Evolutionary conservation across 2,329 filamentous ascomycete genomes (phyloP).

Genomic region (Fusarium sulawesiense): DNA sequence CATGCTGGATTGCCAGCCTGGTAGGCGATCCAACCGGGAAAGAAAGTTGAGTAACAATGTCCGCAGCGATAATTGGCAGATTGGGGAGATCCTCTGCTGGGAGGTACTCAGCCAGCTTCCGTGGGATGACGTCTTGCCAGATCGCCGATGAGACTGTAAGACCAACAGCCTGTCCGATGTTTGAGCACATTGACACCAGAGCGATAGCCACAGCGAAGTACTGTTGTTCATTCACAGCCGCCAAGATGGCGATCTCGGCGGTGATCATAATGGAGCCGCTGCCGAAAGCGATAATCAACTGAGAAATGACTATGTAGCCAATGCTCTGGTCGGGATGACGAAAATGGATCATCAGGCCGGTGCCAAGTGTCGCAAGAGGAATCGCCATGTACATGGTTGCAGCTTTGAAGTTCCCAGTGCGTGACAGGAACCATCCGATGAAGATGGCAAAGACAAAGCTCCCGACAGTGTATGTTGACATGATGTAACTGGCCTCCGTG

Average conservation of each 20-base stretch:
- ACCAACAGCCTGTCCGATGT: constrained; percentile 23
- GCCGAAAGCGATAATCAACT: constrained; percentile 29
- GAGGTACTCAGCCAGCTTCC: constrained; percentile 52
- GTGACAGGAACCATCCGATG: constrained; percentile 10
- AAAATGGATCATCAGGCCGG: constrained; percentile 22
- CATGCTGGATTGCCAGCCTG: constrained; percentile 26
- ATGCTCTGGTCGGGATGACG: neutral
- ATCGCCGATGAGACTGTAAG: constrained; percentile 33
- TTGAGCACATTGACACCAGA: constrained; percentile 21
- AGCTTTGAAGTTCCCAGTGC: constrained; percentile 29
- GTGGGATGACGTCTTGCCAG: constrained; percentile 51
- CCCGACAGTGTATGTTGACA: constrained; percentile 52
- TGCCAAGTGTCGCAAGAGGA: constrained; percentile 23
- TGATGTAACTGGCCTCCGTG: constrained; percentile 52
- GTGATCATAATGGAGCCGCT: constrained; percentile 24
- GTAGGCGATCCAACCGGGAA: constrained; percentile 25
- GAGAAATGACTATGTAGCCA: constrained; percentile 27
- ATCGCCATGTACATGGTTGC: constrained; percentile 25
- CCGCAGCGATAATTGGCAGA: constrained; percentile 55
- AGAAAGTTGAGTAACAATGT: constrained; percentile 15
- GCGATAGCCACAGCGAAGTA: constrained; percentile 31
- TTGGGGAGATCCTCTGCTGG: constrained; percentile 48
- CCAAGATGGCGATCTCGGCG: constrained; percentile 35
- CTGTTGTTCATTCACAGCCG: constrained; percentile 27
- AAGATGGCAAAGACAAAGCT: constrained; percentile 46